A percentile compares a stretch with the other conserved stretches of the same genome.
Conservation (phyloP, 805 yeast species). For the Lachancea thermotolerans region DNA sequence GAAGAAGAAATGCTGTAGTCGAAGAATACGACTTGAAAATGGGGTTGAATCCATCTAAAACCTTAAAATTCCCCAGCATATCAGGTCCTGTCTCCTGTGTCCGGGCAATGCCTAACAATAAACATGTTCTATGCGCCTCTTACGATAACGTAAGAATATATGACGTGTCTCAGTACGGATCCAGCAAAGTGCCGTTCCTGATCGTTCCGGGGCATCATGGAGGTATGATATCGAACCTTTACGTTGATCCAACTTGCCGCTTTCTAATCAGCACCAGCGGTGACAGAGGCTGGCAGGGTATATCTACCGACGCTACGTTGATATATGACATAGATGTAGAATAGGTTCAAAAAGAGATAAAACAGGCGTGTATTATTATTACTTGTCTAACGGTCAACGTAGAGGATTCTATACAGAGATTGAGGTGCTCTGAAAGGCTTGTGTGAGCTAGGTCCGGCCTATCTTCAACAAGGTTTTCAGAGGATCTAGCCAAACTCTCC, state of each 20-base stretch:
- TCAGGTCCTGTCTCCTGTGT: slow-evolving; percentile 89
- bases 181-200: slow-evolving; percentile 59
- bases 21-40: slow-evolving; percentile 66
- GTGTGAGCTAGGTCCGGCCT: background rate
- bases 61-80: slow-evolving; percentile 70
- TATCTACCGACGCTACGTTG: slow-evolving; percentile 70
- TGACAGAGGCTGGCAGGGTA: slow-evolving; percentile 90
- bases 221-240: slow-evolving; percentile 69
- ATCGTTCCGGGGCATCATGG: slow-evolving; percentile 97
- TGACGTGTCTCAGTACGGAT: slow-evolving; percentile 47
- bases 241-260: slow-evolving; percentile 80
- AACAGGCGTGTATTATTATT: slow-evolving; percentile 1
- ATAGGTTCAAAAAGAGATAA: slow-evolving; percentile 7
- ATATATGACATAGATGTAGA: slow-evolving; percentile 66
- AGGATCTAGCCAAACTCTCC: slow-evolving; percentile 7
- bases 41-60: slow-evolving; percentile 48
- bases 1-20: slow-evolving; percentile 82
- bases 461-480: slow-evolving; percentile 6
- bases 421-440: background rate
- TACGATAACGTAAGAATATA: slow-evolving; percentile 83
- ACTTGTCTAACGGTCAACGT: too few species aligned
- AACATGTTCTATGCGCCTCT: slow-evolving; percentile 81
- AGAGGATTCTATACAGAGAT: background rate
- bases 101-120: slow-evolving; percentile 69
- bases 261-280: slow-evolving; percentile 91